Base-by-base conservation (phyloP, 306 rosid species). In the Trifolium pratense region DNA sequence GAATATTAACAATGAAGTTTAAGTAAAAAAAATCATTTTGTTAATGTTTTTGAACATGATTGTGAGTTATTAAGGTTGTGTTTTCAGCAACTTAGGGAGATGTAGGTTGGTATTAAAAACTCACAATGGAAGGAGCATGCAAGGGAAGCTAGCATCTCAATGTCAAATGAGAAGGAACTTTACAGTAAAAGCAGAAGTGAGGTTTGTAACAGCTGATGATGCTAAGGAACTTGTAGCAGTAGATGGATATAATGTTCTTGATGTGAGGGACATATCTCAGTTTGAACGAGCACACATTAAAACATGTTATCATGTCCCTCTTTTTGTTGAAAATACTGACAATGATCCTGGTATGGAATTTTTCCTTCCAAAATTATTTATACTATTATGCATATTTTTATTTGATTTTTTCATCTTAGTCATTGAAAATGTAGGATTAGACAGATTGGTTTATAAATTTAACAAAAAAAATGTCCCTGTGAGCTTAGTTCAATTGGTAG, bases 231-330 rank as follows among this genome's bases (percentile, higher is more conserved):
- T 94, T 12, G 43, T 87, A 45, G 83, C 92, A 68, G 85, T 10
- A 10, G 92, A 88, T 8, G 98, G 91, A 77, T 94, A 84, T 37
- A 70, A 85, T 9, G 79, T 91, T 73, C 82, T 94, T 39, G 98
- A 94, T 80, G 95, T 94, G 53, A 63, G 98, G 63, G 98, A 94
- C 78, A 89, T 64, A 75, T 61, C 80, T 61, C 98, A 91, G 64
- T 91, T 77, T 57, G 86, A 87, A 48, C 70, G 97, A 80, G 97
- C 98, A 75, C 98, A 84, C 65, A 88, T 94, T 60, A 89, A 91
- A 79, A 88, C 96, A 18, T 87, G 92, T 79, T 79, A 68, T 69
- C 97, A 94, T 78, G 95, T 88, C 9, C 98, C 98, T 55, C 94
- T 94, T 62, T 94, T 94, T 78, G 61, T 94, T 70, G 94, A 80